Evolutionary conservation across 768 basidiomycete species (phyloP).

Genomic region (Neoboletus magnificus): DNA sequence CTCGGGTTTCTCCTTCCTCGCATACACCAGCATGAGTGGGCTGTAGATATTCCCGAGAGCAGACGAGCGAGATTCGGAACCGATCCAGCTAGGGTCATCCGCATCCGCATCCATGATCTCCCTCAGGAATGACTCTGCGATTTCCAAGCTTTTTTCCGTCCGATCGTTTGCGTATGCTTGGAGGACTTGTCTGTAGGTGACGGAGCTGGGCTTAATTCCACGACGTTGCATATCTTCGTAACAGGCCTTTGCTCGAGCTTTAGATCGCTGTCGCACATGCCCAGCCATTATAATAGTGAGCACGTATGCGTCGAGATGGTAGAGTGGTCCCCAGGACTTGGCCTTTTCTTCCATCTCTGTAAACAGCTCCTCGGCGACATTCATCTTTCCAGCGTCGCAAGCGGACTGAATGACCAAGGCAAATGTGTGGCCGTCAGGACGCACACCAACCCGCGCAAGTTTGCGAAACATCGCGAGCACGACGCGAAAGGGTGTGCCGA

Average conservation of each 20-base stretch:
- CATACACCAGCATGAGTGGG: constrained; percentile 58
- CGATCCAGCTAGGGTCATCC: constrained; percentile 38
- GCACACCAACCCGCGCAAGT: constrained; percentile 46
- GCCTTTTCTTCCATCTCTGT: constrained; percentile 57
- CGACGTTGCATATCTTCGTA: constrained; percentile 69
- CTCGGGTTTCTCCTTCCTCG: constrained; percentile 39
- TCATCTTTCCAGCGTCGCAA: constrained; percentile 66
- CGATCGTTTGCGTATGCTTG: constrained; percentile 52
- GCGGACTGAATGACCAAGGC: constrained; percentile 77
- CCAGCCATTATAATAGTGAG: constrained; percentile 76
- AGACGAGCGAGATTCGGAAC: constrained; percentile 37
- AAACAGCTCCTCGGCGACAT: constrained; percentile 63
- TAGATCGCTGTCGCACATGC: constrained; percentile 56
- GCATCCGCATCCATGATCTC: constrained; percentile 41
- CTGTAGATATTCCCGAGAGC: constrained; percentile 55
- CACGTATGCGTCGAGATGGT: constrained; percentile 53
- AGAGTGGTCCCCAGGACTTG: constrained; percentile 32
- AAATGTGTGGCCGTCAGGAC: constrained; percentile 64
- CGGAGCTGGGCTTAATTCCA: constrained; percentile 62
- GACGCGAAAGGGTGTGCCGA: constrained; percentile 70
- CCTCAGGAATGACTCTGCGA: constrained; percentile 66
- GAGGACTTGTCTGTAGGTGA: constrained; percentile 69
- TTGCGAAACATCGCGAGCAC: constrained; percentile 62
- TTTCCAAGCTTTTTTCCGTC: constrained; percentile 46
- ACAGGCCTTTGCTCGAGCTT: constrained; percentile 53